Evolutionary conservation across 1,284 basidiomycete genomes (phyloP).

Genomic region (Malassezia globosa): DNA sequence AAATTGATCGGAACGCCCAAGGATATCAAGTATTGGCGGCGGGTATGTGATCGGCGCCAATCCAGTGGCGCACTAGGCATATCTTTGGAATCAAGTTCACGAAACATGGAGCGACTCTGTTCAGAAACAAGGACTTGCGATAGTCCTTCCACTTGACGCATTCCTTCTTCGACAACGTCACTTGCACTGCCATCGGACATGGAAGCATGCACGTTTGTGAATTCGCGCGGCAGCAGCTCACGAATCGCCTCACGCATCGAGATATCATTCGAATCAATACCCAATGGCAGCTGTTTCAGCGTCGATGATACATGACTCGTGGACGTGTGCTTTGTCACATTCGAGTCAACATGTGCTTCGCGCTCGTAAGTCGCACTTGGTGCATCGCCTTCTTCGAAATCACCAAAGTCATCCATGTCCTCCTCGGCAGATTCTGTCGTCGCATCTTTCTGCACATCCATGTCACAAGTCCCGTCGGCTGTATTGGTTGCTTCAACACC

Average conservation of each 20-base stretch:
- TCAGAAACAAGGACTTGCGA: constrained; percentile 29
- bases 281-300: neutral
- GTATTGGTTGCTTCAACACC: too few species aligned
- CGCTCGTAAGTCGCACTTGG: neutral
- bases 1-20: constrained; percentile 43
- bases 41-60: constrained; percentile 36
- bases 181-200: neutral
- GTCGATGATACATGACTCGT: too few species aligned
- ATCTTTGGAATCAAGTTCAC: constrained; percentile 19
- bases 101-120: constrained; percentile 9
- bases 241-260: neutral
- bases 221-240: constrained; percentile 5
- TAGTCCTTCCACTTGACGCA: constrained; percentile 30
- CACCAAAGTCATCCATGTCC: constrained; percentile 33
- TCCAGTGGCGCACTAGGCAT: constrained; percentile 28
- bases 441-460: neutral
- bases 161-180: constrained; percentile 11
- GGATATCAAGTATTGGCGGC: constrained; percentile 37
- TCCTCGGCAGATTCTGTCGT: neutral
- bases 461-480: too few species aligned
- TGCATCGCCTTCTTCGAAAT: constrained; percentile 26
- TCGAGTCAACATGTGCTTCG: neutral
- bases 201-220: neutral
- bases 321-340: too few species aligned
- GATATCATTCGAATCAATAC: neutral